Evolutionary conservation across 306 rosid species (phyloP).

Genomic region (Parietaria judaica): DNA sequence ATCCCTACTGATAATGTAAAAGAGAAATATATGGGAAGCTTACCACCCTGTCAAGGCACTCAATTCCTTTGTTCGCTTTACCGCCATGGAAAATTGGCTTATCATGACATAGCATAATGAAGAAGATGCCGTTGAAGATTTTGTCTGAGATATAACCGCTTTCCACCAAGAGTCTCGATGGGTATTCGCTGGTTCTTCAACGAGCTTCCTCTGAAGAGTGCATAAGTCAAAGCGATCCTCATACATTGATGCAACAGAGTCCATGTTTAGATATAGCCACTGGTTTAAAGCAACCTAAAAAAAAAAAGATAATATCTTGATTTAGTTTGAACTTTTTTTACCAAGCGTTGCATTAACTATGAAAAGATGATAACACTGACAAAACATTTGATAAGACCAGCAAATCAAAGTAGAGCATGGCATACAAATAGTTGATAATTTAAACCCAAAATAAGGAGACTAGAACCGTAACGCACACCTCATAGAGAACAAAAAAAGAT

Average conservation of each 20-base stretch:
- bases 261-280: constrained; percentile 83
- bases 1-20: no score
- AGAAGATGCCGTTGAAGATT: constrained; percentile 24
- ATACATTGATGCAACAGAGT: constrained; percentile 80
- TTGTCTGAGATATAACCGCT: constrained; percentile 34
- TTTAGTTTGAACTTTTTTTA: neutral
- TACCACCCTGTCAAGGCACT: constrained; percentile 87
- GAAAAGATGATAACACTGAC: no score
- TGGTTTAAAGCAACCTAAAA: constrained; percentile 78
- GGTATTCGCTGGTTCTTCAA: constrained; percentile 37
- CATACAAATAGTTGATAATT: no score
- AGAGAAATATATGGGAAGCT: neutral
- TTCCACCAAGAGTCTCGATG: constrained; percentile 69
- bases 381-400: no score
- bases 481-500: no score
- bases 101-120: constrained; percentile 35
- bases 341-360: no score
- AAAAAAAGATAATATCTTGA: constrained; percentile 1
- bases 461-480: no score
- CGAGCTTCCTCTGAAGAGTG: constrained; percentile 50
- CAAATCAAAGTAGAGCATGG: no score
- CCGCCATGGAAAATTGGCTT: constrained; percentile 50
- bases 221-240: constrained; percentile 88
- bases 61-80: constrained; percentile 78
- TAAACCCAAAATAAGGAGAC: no score